phyloP scores from a whole-genome alignment of 1,284 basidiomycete species.

The Rhodotorula sp. region DNA sequence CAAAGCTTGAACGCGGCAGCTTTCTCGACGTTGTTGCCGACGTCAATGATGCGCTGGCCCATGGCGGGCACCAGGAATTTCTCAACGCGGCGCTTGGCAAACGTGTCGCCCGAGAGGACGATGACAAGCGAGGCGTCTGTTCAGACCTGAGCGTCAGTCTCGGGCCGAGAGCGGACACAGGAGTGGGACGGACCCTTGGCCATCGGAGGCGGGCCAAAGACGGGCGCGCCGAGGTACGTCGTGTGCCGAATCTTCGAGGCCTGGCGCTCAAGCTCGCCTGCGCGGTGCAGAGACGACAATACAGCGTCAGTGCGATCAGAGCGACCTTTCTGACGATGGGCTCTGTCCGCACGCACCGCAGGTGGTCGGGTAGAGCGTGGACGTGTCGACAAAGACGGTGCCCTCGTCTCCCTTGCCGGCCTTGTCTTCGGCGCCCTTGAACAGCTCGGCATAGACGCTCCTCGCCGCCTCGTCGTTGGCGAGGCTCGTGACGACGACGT shows the following conservation, averaged over 20 bases:
- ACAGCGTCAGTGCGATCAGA: background rate
- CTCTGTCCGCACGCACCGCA: background rate
- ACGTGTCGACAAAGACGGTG: slow-evolving; percentile 44
- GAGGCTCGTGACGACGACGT: slow-evolving; percentile 77
- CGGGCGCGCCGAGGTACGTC: slow-evolving; percentile 73
- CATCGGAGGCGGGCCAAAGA: slow-evolving; percentile 64
- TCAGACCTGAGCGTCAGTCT: fast-evolving
- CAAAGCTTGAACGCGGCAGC: slow-evolving; percentile 53
- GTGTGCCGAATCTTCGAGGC: slow-evolving; percentile 62
- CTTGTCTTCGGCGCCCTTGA: slow-evolving; percentile 37
- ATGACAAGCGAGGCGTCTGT: slow-evolving; percentile 65
- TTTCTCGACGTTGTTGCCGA: slow-evolving; percentile 68
- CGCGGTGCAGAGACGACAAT: no score
- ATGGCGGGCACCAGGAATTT: slow-evolving; percentile 75
- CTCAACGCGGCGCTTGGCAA: slow-evolving; percentile 76
- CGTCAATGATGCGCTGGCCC: slow-evolving; percentile 65
- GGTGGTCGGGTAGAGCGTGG: slow-evolving; percentile 45
- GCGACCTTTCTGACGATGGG: background rate
- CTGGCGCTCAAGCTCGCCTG: slow-evolving; percentile 70
- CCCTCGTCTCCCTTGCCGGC: slow-evolving; percentile 1
- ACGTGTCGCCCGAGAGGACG: slow-evolving; percentile 78
- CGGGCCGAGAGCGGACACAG: background rate
- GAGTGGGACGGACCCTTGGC: slow-evolving; percentile 48
- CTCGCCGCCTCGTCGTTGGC: slow-evolving; percentile 72
- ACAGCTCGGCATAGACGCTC: slow-evolving; percentile 60